Base-by-base conservation (phyloP, 2,329 filamentous ascomycete species). In the Penicillium sclerotiorum region DNA sequence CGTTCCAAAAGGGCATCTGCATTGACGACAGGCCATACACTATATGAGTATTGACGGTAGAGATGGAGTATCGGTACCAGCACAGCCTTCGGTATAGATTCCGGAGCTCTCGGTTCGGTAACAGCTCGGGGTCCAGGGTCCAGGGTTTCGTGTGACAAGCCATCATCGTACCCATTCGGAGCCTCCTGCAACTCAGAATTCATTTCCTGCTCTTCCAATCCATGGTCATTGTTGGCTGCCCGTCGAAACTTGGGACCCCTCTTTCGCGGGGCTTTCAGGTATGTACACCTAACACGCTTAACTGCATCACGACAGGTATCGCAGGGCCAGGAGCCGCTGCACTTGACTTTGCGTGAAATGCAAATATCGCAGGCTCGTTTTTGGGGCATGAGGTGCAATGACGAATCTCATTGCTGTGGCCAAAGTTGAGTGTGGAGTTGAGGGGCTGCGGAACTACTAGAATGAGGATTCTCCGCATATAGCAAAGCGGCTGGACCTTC, bases 351-450 rank as follows among this genome's bases (percentile, higher is more conserved):
- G 27, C 65, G 61, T 32, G 56, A 55, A 32, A 67, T 68, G 21
- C 62, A 68, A 21, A 42, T 50, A 52, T 68, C 65, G 38, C 64
- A 67, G 35, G 65, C 64, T 52, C 61, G 53, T 59, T 66, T 67
- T 18, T 58, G 58, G 30, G 58, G 45, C 50, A 52, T 52, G 39
- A 22, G 27, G 23, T n/a, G n/a, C n/a, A n/a, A n/a, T n/a, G n/a
- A n/a, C n/a, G n/a, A n/a, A n/a, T n/a, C n/a, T n/a, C n/a, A n/a
- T n/a, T n/a, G n/a, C n/a, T n/a, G n/a, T n/a, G n/a, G n/a, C n/a
- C n/a, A n/a, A n/a, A n/a, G n/a, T n/a, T n/a, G n/a, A n/a, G n/a
- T n/a, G n/a, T n/a, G n/a, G n/a, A n/a, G n/a, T n/a, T n/a, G n/a
- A n/a, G n/a, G n/a, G n/a, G n/a, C n/a, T n/a, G n/a, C n/a, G n/a